Percentiles rank a stretch among this genome's conserved stretches.
Conservation (phyloP, 306 rosid species). For the Trichosanthes cucumerina region DNA sequence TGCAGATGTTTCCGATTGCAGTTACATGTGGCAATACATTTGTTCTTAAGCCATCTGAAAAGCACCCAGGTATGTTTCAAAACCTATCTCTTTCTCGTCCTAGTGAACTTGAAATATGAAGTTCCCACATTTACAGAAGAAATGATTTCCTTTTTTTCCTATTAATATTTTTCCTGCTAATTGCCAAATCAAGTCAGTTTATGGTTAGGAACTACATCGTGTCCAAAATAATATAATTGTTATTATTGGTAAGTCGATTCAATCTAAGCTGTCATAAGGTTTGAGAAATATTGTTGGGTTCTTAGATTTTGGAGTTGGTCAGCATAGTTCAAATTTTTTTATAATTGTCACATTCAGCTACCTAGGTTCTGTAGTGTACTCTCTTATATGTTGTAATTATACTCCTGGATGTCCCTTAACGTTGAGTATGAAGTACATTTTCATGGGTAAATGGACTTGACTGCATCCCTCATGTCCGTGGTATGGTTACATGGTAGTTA, state of each 20-base stretch:
- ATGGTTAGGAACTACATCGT: background rate
- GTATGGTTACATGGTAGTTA: background rate
- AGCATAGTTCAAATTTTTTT: background rate
- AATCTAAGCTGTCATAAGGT: background rate
- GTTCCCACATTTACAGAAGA: background rate
- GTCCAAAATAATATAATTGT: background rate
- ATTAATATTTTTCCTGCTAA: background rate
- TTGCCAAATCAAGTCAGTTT: background rate
- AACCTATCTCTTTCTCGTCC: background rate
- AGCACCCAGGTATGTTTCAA: conserved; percentile 40
- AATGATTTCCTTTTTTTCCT: background rate
- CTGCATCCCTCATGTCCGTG: background rate
- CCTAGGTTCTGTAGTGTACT: background rate
- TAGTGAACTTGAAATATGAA: background rate
- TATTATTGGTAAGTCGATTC: background rate
- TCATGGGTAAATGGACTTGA: background rate
- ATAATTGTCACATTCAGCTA: background rate
- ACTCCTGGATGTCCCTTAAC: background rate
- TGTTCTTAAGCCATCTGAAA: conserved; percentile 65
- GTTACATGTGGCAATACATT: conserved; percentile 70
- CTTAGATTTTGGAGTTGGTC: background rate
- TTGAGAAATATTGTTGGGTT: background rate
- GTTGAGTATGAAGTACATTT: background rate
- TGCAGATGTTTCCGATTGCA: conserved; percentile 71
- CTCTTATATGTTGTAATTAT: background rate